These are phyloP conservation scores for Vicia sativa DNA, from an alignment of 306 rosid species.

Conservation along the genomic window DNA sequence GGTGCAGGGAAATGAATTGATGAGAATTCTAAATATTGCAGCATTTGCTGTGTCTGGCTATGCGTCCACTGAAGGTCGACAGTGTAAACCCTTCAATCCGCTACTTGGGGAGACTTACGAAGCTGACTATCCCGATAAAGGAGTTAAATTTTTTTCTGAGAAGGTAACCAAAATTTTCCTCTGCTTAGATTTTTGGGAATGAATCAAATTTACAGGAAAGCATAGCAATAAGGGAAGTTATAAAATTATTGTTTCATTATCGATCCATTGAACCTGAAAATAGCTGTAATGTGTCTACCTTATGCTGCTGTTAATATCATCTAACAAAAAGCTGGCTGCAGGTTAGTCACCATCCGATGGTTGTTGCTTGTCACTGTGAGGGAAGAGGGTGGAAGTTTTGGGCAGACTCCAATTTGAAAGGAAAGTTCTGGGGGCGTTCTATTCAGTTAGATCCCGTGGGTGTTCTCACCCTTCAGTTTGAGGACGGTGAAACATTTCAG, in stretches of 20 bases:
- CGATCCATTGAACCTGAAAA: constrained; percentile 26
- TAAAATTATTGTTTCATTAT: constrained; percentile 25
- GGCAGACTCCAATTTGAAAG: constrained; percentile 98
- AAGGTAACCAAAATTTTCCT: constrained; percentile 57
- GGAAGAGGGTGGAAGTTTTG: constrained; percentile 94
- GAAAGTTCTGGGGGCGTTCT: constrained; percentile 98
- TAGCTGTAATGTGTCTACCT: constrained; percentile 19
- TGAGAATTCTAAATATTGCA: constrained; percentile 89
- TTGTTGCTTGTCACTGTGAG: constrained; percentile 98
- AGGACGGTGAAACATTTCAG: constrained; percentile 86
- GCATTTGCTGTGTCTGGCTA: constrained; percentile 99
- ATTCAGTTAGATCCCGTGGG: constrained; percentile 98
- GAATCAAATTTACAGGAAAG: constrained; percentile 11
- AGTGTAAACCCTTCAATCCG: constrained; percentile 98
- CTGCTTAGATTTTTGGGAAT: constrained; percentile 16
- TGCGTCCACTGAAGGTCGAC: constrained; percentile 98
- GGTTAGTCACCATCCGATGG: constrained; percentile 99
- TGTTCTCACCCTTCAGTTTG: constrained; percentile 86
- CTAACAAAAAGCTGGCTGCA: constrained; percentile 59
- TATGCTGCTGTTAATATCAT: constrained; percentile 37
- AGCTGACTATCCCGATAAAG: constrained; percentile 98
- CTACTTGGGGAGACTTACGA: constrained; percentile 97
- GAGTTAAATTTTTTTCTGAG: constrained; percentile 87
- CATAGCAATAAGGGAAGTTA: constrained; percentile 9
- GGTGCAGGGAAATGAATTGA: constrained; percentile 94